Evolutionary conservation across 306 rosid species (phyloP), one percentile per base, ranked within the genome.

Genomic region (Acacia melanoxylon): DNA sequence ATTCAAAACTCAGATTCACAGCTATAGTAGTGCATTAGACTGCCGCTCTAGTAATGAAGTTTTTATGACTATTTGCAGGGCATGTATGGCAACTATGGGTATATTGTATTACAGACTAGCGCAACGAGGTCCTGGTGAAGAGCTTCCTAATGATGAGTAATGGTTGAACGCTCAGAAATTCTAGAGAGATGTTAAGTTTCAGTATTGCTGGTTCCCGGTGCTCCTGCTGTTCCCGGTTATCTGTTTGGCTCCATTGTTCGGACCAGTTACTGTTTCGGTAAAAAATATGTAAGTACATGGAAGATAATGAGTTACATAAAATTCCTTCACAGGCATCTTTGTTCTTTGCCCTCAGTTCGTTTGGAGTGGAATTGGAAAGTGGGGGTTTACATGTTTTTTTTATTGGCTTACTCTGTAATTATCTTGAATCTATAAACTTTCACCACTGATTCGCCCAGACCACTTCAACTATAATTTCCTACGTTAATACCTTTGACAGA

Each of bases 51-150:
- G 81, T 40, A 63, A 20, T 86, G 78, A 59, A 74, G 79, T 45
- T 72, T 46, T 46, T 75, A 42, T 81, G 74, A 37, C 33, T 22
- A 72, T 70, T 58, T 87, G 92, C 92, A 96, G 99, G 99, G 99
- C 99, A 25, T 96, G 99, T 76, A 84, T 96, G 98, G 98, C 99
- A 72, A 96, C 99, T 12, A 96, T 96, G 98, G 99, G 98, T 54
- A 96, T 94, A 84, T 87, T 96, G 90, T 96, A 96, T 87, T 96
- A 96, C 93, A 96, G 99, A 90, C 92, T 96, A 41, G 97, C 75
- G 77, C 98, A 94, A 84, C 74, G 91, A 71, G 97, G 91, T 80
- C 82, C 92, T 5, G 94, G 86, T 75, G 94, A 90, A 29, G 97
- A 94, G 70, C 71, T 79, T 68, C 82, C 86, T 19, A 90, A 87